Evolutionary conservation across 225 moss, liverwort and hornwort genomes (phyloP), one percentile per base, ranked within the genome.

Genomic region (Pleurozium schreberi): DNA sequence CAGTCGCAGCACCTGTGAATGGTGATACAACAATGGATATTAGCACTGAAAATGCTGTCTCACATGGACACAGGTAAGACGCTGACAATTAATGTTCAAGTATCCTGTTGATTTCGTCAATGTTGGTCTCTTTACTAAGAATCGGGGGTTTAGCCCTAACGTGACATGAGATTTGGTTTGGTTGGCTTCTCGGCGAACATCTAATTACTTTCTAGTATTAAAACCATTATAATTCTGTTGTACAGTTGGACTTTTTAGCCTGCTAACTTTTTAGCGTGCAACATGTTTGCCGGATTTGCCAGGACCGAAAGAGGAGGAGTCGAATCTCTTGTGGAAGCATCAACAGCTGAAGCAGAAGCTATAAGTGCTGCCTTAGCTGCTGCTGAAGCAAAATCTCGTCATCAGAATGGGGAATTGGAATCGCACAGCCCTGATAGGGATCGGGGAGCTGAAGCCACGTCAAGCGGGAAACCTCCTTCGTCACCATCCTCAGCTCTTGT

Each of bases 21-120:
- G 98, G 97, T 33, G 97, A 98, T 81, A 92, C 83, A 45, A 91
- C 97, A 62, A 97, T 97, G 98, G 98, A 98, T 89, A 98, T 98
- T 43, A 98, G 96, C 88, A 95, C 97, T 73, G 97, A 97, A 78
- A 97, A 98, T 84, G 96, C 97, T 57, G 85, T 95, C 26, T 86
- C 87, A 58, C 92, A 92, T 92, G 97, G 96, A 73, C 92, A 95
- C 84, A 95, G 98, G 97, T 98, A 87, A 85, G 88, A 83, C 42
- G 30, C 27, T 77, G 79, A 67, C 66, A 59, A 50, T 21, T 8
- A 20, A 31, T 52, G 31, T 43, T 85, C 33, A 43, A 36, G 50
- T 13, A 19, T 69, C 30, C 30, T 67, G 64, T 85, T 55, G 74
- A 74, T 30, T 83, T 83, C 28, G 18, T 42, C 53, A 82, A 69